A percentile compares a stretch with the other conserved stretches of the same genome.
These are phyloP conservation scores for Terfezia claveryi DNA, from an alignment of 495 filamentous ascomycete genomes.

Conservation along the genomic window DNA sequence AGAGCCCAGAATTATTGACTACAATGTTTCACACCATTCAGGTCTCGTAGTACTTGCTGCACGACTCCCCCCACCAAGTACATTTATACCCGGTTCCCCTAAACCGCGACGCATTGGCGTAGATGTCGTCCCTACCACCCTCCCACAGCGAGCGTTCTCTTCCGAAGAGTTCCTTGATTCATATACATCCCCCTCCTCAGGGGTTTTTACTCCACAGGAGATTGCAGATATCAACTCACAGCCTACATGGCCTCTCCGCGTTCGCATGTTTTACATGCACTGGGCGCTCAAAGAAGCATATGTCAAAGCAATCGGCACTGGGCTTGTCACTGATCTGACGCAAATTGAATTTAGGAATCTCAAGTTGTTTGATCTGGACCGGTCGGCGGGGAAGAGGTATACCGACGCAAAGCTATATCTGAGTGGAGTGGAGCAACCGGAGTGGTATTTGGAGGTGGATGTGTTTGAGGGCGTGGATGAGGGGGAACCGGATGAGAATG, in stretches of 20 bases:
- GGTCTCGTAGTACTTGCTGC: constrained; percentile 1
- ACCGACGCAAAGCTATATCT: not conserved
- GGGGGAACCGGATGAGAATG: not conserved
- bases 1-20: constrained; percentile 6
- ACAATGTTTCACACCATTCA: constrained; percentile 17
- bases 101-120: constrained; percentile 6
- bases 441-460: not conserved
- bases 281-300: constrained; percentile 20
- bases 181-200: constrained; percentile 4
- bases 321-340: constrained; percentile 11
- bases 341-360: constrained; percentile 12
- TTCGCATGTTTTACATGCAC: constrained; percentile 12
- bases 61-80: not conserved
- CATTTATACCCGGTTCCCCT: not conserved
- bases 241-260: constrained; percentile 1
- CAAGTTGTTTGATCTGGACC: not conserved
- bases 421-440: not conserved
- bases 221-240: constrained; percentile 2
- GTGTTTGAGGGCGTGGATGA: not conserved
- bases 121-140: constrained; percentile 12
- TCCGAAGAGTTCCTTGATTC: constrained; percentile 9
- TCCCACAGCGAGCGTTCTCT: constrained; percentile 2
- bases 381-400: not conserved
- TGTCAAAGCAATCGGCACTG: constrained; percentile 16
- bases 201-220: constrained; percentile 13